Evolutionary conservation across 2,329 filamentous ascomycete species (phyloP).

Genomic region (Fusarium ramigenum): DNA sequence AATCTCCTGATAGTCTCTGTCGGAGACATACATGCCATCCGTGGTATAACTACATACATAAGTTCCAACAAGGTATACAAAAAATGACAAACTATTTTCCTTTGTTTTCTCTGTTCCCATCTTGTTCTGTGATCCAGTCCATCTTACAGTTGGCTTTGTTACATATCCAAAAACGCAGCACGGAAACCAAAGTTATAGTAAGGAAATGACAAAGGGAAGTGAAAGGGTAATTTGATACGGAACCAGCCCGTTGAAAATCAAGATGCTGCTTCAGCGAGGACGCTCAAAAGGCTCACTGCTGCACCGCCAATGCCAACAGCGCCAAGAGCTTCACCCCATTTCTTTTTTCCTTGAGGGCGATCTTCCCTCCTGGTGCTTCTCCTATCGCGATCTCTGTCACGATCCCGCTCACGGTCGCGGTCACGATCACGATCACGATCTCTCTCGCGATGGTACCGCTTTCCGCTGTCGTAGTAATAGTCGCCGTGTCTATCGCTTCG

Average conservation of each 20-base stretch:
- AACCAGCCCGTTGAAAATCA: constrained; percentile 20
- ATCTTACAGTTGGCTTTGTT: constrained; percentile 1
- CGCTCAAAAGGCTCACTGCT: constrained; percentile 66
- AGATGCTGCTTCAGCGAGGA: constrained; percentile 65
- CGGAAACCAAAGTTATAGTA: not conserved
- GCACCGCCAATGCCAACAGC: constrained; percentile 69
- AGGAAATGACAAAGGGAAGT: constrained; percentile 1
- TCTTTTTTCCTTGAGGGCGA: constrained; percentile 53
- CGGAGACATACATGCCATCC: not conserved
- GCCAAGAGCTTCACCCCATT: constrained; percentile 63
- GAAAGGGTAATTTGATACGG: not conserved
- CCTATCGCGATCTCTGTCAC: constrained; percentile 49
- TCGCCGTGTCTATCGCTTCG: constrained; percentile 47
- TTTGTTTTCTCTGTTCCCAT: constrained; percentile 1
- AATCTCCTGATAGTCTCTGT: not conserved
- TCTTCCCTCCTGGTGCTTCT: constrained; percentile 52
- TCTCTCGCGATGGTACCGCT: constrained; percentile 50
- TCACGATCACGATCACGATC: constrained; percentile 47
- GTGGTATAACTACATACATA: constrained; percentile 25
- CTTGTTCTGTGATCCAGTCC: constrained; percentile 31
- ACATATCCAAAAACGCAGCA: not conserved
- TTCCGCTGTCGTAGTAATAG: constrained; percentile 48
- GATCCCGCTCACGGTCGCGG: constrained; percentile 31
- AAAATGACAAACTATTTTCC: not conserved
- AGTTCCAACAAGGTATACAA: constrained; percentile 19